Percentiles rank a stretch among this genome's conserved stretches.
Conservation (phyloP, 306 rosid genomes). For the Psophocarpus tetragonolobus region DNA sequence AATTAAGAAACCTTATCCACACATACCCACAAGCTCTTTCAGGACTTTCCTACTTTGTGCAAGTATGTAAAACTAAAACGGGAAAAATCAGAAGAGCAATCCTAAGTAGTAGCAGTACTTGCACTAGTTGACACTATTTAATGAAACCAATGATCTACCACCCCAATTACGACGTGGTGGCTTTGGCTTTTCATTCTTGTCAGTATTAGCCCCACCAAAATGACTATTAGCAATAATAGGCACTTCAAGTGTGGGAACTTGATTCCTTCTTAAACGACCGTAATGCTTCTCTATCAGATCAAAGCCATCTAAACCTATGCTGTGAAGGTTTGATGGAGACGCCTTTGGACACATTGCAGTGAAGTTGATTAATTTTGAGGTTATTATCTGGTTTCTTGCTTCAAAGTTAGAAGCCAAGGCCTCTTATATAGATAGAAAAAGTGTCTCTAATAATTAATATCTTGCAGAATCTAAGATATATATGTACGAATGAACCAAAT, state of each 20-base stretch:
- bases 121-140: not conserved
- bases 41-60: not conserved
- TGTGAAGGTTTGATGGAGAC: slow-evolving; percentile 15
- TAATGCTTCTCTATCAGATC: slow-evolving; percentile 37
- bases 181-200: not conserved
- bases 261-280: slow-evolving; percentile 19
- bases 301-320: slow-evolving; percentile 35
- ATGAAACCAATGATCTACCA: not conserved
- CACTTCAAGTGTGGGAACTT: not conserved
- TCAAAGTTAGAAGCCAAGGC: not conserved
- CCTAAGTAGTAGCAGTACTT: not conserved
- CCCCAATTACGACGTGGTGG: slow-evolving; percentile 3
- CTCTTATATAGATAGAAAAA: not conserved
- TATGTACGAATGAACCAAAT: not conserved
- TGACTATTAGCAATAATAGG: not conserved
- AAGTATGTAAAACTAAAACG: not conserved
- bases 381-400: not conserved
- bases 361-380: not conserved
- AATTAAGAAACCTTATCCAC: not conserved
- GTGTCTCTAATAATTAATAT: not conserved
- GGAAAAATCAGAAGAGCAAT: not conserved
- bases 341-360: not conserved
- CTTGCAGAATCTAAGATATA: not conserved
- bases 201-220: not conserved
- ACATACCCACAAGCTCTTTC: not conserved